Conservation (phyloP, 192 early-diverging fungal genomes). For the Nowakowskiella sp. region DNA sequence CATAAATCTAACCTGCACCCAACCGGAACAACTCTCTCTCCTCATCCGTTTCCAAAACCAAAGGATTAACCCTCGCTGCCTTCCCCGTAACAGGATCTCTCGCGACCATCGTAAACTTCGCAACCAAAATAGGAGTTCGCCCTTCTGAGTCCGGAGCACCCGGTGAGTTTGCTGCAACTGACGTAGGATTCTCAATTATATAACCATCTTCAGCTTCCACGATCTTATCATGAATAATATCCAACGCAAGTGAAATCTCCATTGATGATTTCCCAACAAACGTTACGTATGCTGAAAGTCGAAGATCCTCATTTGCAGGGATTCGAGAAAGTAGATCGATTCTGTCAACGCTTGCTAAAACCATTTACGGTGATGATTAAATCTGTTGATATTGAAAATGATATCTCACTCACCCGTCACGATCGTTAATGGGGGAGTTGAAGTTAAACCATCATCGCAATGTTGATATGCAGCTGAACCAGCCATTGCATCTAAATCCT, state of each 20-base stretch:
- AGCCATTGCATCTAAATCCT: conserved; percentile 76
- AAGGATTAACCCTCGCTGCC: conserved; percentile 62
- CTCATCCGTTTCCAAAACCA: conserved; percentile 62
- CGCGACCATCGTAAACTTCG: conserved; percentile 86
- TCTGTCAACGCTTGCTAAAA: conserved; percentile 68
- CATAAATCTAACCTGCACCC: conserved; percentile 44
- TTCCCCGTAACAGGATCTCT: conserved; percentile 62
- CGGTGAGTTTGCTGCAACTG: conserved; percentile 38
- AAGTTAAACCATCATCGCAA: conserved; percentile 42
- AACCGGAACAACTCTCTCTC: conserved; percentile 62
- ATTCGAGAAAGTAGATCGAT: conserved; percentile 66
- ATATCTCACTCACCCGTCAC: conserved; percentile 56
- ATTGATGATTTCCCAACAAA: conserved; percentile 79
- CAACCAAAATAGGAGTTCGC: conserved; percentile 55
- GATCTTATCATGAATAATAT: conserved; percentile 20
- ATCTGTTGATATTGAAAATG: background rate
- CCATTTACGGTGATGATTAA: conserved; percentile 9
- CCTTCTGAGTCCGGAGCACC: conserved; percentile 17
- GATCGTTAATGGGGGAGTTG: conserved; percentile 56
- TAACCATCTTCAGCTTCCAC: conserved; percentile 11
- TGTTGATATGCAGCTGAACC: conserved; percentile 74
- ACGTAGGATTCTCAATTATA: background rate
- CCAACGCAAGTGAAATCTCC: conserved; percentile 53
- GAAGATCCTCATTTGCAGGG: conserved; percentile 57
- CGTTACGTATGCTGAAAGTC: conserved; percentile 74